A percentile compares a stretch with the other conserved stretches of the same genome.
Evolutionary conservation across 192 early-diverging fungal species (phyloP).

Genomic region (Diversispora eburnea): DNA sequence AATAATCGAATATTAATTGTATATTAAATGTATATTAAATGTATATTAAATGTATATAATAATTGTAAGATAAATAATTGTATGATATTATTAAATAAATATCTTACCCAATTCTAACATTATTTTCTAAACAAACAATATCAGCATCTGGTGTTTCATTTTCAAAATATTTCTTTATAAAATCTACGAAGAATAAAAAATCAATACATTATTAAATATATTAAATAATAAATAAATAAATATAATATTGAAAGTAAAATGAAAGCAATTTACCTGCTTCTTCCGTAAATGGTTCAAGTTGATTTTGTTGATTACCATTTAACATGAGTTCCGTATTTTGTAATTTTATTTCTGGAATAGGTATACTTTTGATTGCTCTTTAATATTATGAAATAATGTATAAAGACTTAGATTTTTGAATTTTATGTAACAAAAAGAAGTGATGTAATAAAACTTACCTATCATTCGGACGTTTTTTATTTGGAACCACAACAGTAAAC

Average conservation of each 20-base stretch:
- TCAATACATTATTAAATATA: neutral
- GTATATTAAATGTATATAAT: neutral
- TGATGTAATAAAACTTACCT: neutral
- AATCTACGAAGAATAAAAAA: conserved; percentile 32
- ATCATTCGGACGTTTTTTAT: conserved; percentile 47
- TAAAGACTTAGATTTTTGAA: neutral
- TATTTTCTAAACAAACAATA: conserved; percentile 57
- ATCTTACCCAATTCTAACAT: conserved; percentile 53
- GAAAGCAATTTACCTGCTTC: conserved; percentile 35
- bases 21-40: neutral
- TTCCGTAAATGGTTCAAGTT: conserved; percentile 57
- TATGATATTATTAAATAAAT: too few species aligned
- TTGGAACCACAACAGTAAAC: conserved; percentile 55
- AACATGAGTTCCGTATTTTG: neutral
- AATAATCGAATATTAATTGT: neutral
- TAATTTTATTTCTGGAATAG: conserved; percentile 36
- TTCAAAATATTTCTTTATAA: conserved; percentile 51
- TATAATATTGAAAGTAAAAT: neutral
- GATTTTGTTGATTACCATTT: conserved; percentile 26
- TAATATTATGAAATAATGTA: conserved; percentile 3
- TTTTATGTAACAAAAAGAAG: neutral
- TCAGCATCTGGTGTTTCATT: conserved; percentile 58
- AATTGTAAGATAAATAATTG: too few species aligned
- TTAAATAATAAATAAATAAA: neutral
- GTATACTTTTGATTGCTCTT: conserved; percentile 32